A percentile compares a stretch with the other conserved stretches of the same genome.
These are phyloP conservation scores for Rutstroemia sp. DNA, from an alignment of 2,329 filamentous ascomycete species.

Conservation along the genomic window DNA sequence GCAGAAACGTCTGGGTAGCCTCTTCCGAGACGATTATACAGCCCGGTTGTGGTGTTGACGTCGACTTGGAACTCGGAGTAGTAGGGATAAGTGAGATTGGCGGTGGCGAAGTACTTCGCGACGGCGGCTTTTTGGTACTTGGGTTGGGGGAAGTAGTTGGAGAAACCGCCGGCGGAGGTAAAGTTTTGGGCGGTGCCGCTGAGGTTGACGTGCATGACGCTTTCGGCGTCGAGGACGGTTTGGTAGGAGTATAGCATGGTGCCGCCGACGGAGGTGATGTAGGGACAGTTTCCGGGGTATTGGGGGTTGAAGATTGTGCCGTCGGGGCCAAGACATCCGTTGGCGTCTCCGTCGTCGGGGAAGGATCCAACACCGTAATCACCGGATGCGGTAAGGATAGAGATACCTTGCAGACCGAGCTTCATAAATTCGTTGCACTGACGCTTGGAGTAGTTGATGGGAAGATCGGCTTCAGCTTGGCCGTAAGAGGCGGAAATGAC, in stretches of 20 bases:
- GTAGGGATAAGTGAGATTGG: conserved; percentile 17
- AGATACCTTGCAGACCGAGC: conserved; percentile 60
- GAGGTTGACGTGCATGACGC: conserved; percentile 18
- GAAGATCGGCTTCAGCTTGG: conserved; percentile 58
- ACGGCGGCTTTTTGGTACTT: conserved; percentile 41
- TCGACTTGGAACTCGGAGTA: conserved; percentile 27
- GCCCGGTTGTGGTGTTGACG: conserved; percentile 36
- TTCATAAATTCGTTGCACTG: conserved; percentile 59
- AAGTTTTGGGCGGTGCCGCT: conserved; percentile 34
- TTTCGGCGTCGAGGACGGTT: conserved; percentile 29
- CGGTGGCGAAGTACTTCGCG: conserved; percentile 33
- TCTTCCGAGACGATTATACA: conserved; percentile 42
- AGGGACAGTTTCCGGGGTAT: conserved; percentile 63
- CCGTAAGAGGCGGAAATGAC: conserved; percentile 57
- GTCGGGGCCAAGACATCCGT: conserved; percentile 35
- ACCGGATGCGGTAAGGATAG: conserved; percentile 55
- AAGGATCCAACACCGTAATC: conserved; percentile 51
- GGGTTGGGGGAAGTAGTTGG: conserved; percentile 42
- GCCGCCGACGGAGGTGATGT: conserved; percentile 59
- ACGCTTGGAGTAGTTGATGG: conserved; percentile 49
- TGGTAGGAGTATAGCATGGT: conserved; percentile 42
- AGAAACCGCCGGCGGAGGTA: conserved; percentile 41
- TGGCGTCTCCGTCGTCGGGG: conserved; percentile 49
- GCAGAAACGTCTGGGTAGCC: conserved; percentile 47
- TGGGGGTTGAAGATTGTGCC: conserved; percentile 28